Percentiles rank a stretch among this genome's conserved stretches.
These are phyloP conservation scores for Somion occarium DNA, from an alignment of 1,284 basidiomycete genomes.

Conservation along the genomic window DNA sequence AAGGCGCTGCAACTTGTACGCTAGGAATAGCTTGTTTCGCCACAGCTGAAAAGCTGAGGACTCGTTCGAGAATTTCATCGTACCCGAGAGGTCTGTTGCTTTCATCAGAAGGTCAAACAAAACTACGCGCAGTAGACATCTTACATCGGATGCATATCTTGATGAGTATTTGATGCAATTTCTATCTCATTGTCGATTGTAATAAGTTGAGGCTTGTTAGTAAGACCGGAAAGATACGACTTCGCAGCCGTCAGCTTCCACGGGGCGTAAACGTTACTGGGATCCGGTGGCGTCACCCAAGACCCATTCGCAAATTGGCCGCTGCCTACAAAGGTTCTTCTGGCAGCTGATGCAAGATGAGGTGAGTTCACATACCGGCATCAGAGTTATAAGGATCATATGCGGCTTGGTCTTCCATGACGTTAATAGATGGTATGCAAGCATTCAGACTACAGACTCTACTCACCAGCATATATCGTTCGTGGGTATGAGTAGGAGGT, in stretches of 20 bases:
- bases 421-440: not conserved
- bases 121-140: conserved; percentile 1
- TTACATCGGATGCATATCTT: conserved; percentile 44
- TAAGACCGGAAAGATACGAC: conserved; percentile 37
- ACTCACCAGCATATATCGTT: conserved; percentile 36
- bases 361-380: conserved; percentile 25
- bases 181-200: conserved; percentile 51
- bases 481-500: conserved; percentile 45
- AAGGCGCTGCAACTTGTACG: conserved; percentile 41
- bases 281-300: conserved; percentile 32
- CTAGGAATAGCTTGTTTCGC: conserved; percentile 40
- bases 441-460: not conserved
- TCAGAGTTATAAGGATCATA: conserved; percentile 44
- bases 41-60: conserved; percentile 34
- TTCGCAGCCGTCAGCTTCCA: conserved; percentile 41
- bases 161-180: conserved; percentile 45
- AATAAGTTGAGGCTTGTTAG: conserved; percentile 41
- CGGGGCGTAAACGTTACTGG: conserved; percentile 33
- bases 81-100: conserved; percentile 31
- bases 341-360: no score
- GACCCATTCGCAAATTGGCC: conserved; percentile 42
- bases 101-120: not conserved
- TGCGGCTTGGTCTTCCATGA: conserved; percentile 31
- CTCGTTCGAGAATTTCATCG: conserved; percentile 44
- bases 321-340: conserved; percentile 20